Conservation (phyloP, 805 yeast genomes). For the Candida namnaoensis region DNA sequence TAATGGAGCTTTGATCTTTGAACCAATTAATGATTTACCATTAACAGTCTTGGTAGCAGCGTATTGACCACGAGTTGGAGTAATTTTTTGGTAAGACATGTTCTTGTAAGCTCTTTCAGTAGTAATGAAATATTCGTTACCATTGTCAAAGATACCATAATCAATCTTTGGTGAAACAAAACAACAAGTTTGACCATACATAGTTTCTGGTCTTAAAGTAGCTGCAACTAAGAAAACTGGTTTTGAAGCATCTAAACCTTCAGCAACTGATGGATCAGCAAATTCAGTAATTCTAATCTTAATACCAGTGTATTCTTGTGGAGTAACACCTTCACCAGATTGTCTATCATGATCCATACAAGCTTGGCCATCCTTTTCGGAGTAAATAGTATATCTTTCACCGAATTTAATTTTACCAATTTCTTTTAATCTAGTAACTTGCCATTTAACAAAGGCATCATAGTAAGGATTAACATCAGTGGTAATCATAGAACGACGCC, state of each 20-base stretch:
- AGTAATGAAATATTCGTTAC: constrained; percentile 67
- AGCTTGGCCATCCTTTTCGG: constrained; percentile 97
- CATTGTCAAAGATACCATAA: constrained; percentile 87
- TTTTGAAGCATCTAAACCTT: constrained; percentile 37
- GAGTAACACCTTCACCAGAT: constrained; percentile 94
- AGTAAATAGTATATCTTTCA: constrained; percentile 94
- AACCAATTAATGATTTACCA: constrained; percentile 77
- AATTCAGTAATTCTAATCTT: constrained; percentile 68
- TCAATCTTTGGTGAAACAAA: constrained; percentile 92
- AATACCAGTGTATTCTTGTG: constrained; percentile 93
- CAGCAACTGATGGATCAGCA: constrained; percentile 35
- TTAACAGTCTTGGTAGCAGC: constrained; percentile 46
- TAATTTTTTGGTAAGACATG: constrained; percentile 91
- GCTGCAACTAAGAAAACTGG: constrained; percentile 87
- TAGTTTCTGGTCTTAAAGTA: constrained; percentile 96
- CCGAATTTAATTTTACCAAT: constrained; percentile 93
- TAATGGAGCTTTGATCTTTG: constrained; percentile 80
- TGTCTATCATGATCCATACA: constrained; percentile 99
- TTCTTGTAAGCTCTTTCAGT: constrained; percentile 95
- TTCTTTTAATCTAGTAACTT: constrained; percentile 79
- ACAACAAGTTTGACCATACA: constrained; percentile 98
- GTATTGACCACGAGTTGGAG: constrained; percentile 81
- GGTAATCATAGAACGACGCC: constrained; percentile 95
- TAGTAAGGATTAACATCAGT: constrained; percentile 94
- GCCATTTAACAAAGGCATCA: constrained; percentile 95